Evolutionary conservation across 129 eudicot genomes (phyloP).

Genomic region (Deinandra increscens): DNA sequence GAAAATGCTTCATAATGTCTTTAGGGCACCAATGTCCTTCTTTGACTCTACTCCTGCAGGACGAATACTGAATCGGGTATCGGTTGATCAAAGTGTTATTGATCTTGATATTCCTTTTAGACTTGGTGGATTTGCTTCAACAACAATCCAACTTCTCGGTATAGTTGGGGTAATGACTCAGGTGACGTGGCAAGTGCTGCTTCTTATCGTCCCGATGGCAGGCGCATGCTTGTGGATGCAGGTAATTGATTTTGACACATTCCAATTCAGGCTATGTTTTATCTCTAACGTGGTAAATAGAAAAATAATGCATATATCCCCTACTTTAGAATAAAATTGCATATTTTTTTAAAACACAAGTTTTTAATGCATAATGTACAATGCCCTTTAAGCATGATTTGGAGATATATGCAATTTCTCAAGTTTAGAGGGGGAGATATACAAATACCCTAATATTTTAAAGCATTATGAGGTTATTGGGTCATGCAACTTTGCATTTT

Average conservation of each 20-base stretch:
- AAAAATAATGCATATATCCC: too few relatives aligned
- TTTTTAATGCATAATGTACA: too few relatives aligned
- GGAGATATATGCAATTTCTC: too few relatives aligned
- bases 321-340: too few relatives aligned
- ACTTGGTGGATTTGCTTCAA: slow-evolving; percentile 91
- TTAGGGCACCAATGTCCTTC: slow-evolving; percentile 97
- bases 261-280: too few relatives aligned
- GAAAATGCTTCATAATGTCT: slow-evolving; percentile 77
- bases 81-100: slow-evolving; percentile 88
- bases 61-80: slow-evolving; percentile 77
- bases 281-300: too few relatives aligned
- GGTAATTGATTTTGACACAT: too few relatives aligned
- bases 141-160: slow-evolving; percentile 90
- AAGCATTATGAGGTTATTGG: slow-evolving; percentile 7
- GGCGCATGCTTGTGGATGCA: slow-evolving; percentile 97
- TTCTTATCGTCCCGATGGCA: slow-evolving; percentile 92
- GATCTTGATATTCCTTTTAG: slow-evolving; percentile 95
- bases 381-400: too few relatives aligned
- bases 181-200: slow-evolving; percentile 88
- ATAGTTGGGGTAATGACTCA: slow-evolving; percentile 86
- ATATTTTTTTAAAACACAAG: too few relatives aligned
- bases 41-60: slow-evolving; percentile 98
- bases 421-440: too few relatives aligned
- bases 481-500: slow-evolving; percentile 7
- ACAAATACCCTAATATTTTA: too few relatives aligned